Base-by-base conservation (phyloP, 352 stramenopile species). In the Phytophthora foliorum region DNA sequence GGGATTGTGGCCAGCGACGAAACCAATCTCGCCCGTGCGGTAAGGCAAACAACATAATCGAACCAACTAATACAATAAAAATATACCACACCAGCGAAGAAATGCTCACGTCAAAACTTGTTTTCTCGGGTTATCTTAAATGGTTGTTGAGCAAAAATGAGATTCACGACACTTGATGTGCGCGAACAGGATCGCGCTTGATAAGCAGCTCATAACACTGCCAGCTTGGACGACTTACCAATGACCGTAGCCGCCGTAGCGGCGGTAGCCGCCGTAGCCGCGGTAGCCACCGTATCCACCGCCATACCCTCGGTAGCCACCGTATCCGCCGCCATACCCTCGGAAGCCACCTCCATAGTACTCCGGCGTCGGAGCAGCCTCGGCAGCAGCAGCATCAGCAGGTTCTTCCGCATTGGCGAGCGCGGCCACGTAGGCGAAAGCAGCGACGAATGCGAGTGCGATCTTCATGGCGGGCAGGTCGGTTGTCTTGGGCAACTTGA, bases 381-480 rank as follows among this genome's bases (percentile, higher is more conserved):
- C 54, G 25, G 38, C 32, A 8, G 51, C 42, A 10, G 48, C 34
- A 27, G 51, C 42, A 10, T 39, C 34, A 27, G 38, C 21, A 44
- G 51, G 25, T 6, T 73, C 65, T 16, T 57, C 51, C 21, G 50
- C 57, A 55, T 6, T 21, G 21, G 39, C 39, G 32, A 71, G 46
- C 38, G 63, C 29, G 6, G 34, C 46, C 55, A 66, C 24, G 41
- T 46, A 67, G 42, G 56, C 57, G 32, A 67, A 41, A 11, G 34
- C 56, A 49, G 55, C 49, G 25, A 61, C 27, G 16, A 71, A 48
- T 17, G 55, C 63, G 31, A 68, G 14, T 0, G 50, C 0, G 34
- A 42, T 21, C 50, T 42, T 57, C 50, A 57, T 57, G 17, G 32
- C 50, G 13, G 22, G 6, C 11, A 29, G 44, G 50, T n/a, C 17